Evolutionary conservation across 371 early-diverging fungal genomes (phyloP), one percentile per base, ranked within the genome.

Genomic region (Mucor indicus): DNA sequence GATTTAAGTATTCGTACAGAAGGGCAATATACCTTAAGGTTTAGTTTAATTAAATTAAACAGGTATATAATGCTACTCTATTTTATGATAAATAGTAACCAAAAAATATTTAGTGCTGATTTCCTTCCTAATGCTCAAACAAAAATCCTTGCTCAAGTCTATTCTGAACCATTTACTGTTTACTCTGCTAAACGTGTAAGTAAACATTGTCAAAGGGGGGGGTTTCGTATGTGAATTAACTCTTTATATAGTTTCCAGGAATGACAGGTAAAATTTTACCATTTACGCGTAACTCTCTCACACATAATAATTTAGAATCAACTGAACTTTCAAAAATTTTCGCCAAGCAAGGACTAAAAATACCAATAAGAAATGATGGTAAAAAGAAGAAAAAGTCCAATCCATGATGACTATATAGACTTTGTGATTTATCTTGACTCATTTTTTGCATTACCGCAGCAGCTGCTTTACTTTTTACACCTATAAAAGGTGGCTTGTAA

Each of bases 311-410:
- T 39, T 3, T 40, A 40, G 95, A 93, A 78, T 91, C 93, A 3
- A 93, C 95, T 8, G 84, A 85, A 24, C 57, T 95, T 20, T 91
- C 93, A 12, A 85, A 90, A 54, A 78, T 84, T 5, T 89, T 95
- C 74, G 93, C 95, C 1, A 87, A 88, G 43, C 95, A 95, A 55
- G 95, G 95, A 0, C 68, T 95, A 36, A 93, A 92, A 57, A 92
- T 95, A 45, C 89, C 93, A 2, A 91, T 95, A 53, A 79, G 93
- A 25, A 95, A 92, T 53, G 91, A 92, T 46, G 76, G 72, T 65
- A 84, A 44, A 13, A 23, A 4, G 22, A 13, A 22, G 1, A 25
- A 1, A 4, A 15, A 2, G 6, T 38, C 11, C 1, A 22, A 38
- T 38, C 17, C 4, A 17, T 1, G 5, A 39, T 7, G 21, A 25